Conservation (phyloP, 192 early-diverging fungal species). For the Coemansia sp. region DNA sequence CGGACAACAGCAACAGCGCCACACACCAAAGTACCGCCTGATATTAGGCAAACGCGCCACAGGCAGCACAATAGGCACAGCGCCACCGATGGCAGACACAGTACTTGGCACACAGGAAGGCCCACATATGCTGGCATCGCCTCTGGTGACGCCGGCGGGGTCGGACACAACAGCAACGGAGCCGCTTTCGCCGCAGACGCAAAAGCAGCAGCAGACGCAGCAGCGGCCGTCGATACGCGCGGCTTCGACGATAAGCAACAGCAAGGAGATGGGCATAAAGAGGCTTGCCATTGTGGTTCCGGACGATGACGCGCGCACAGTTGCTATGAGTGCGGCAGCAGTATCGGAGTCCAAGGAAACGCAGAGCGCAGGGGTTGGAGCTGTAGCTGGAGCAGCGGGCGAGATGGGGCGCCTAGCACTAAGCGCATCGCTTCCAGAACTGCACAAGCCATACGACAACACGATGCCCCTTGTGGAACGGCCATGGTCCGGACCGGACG, state of each 20-base stretch:
- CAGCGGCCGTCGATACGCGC: neutral
- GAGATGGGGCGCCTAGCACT: neutral
- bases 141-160: neutral
- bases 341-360: no score
- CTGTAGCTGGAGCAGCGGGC: neutral
- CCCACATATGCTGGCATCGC: neutral
- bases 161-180: neutral
- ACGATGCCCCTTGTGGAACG: neutral
- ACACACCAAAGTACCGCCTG: neutral
- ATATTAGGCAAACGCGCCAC: conserved; percentile 1
- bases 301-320: neutral
- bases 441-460: neutral
- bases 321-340: neutral
- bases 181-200: neutral
- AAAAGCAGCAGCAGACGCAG: neutral
- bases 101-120: neutral
- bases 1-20: neutral
- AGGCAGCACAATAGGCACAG: neutral
- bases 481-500: neutral
- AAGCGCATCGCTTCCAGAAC: neutral
- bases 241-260: neutral
- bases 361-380: neutral
- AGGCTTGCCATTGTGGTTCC: neutral
- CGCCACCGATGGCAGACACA: conserved; percentile 1
- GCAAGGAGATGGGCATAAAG: neutral